phyloP scores from a whole-genome alignment of 495 filamentous ascomycete genomes.

The Aspergillus asperescens region DNA sequence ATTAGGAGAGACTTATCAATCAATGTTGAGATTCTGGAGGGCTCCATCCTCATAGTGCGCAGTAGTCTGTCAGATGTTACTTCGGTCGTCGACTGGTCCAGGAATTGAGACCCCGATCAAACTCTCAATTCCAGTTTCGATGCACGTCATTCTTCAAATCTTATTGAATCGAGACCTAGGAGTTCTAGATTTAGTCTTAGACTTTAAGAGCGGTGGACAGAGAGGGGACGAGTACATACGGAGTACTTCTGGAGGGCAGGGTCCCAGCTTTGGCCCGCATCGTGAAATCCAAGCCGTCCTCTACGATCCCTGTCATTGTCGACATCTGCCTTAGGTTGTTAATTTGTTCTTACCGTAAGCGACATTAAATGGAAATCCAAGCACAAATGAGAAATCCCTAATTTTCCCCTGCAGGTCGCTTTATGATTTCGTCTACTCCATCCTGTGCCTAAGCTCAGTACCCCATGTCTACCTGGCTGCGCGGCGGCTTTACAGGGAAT shows the following conservation, averaged over 20 bases:
- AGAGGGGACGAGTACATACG: no score
- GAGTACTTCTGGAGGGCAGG: no score
- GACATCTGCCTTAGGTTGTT: not conserved
- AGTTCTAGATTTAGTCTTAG: not conserved
- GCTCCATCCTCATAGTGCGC: not conserved
- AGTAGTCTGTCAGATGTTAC: not conserved
- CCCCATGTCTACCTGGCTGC: constrained; percentile 20
- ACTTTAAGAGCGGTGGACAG: no score
- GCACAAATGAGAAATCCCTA: not conserved
- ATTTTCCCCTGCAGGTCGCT: not conserved
- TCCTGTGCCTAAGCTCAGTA: no score
- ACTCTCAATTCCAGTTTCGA: constrained; percentile 2
- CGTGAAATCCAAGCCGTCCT: no score
- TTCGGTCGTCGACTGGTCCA: no score
- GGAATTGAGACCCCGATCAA: not conserved
- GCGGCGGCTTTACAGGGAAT: constrained; percentile 10
- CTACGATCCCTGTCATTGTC: no score
- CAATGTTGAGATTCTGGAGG: not conserved
- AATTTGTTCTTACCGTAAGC: not conserved
- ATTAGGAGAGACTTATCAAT: constrained; percentile 6
- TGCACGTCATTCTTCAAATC: constrained; percentile 1
- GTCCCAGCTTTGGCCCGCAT: no score
- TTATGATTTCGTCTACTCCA: not conserved
- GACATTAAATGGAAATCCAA: not conserved
- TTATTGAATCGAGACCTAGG: not conserved